These are phyloP conservation scores for Hanseniaspora meyeri DNA, from an alignment of 805 yeast genomes.

Conservation along the genomic window DNA sequence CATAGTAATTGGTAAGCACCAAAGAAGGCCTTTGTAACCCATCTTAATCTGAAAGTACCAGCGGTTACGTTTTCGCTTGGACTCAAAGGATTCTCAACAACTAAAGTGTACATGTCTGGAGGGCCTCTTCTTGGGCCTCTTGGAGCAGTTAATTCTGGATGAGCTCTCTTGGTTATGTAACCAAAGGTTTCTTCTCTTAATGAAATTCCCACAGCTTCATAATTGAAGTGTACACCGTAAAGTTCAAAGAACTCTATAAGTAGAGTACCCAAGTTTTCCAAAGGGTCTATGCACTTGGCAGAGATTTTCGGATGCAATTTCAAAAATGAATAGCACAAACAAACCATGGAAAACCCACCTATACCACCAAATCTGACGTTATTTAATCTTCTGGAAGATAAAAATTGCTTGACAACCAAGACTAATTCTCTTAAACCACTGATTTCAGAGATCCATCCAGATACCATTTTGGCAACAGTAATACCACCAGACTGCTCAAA, in stretches of 20 bases:
- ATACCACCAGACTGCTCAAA: slow-evolving; percentile 77
- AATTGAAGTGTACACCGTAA: slow-evolving; percentile 81
- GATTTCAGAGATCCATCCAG: slow-evolving; percentile 56
- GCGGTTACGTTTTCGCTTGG: slow-evolving; percentile 70
- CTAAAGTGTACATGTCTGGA: slow-evolving; percentile 41
- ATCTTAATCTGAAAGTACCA: slow-evolving; percentile 68
- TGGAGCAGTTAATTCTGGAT: slow-evolving; percentile 32
- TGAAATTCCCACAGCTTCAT: slow-evolving; percentile 62
- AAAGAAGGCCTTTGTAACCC: slow-evolving; percentile 71
- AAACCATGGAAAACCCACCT: slow-evolving; percentile 89
- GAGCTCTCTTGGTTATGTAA: slow-evolving; percentile 47
- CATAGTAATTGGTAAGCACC: slow-evolving; percentile 74
- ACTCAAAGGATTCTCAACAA: slow-evolving; percentile 85
- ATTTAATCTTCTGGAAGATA: slow-evolving; percentile 63
- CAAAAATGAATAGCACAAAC: slow-evolving; percentile 68
- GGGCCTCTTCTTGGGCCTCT: slow-evolving; percentile 28
- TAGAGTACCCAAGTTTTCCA: slow-evolving; percentile 71
- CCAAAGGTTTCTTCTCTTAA: slow-evolving; percentile 39
- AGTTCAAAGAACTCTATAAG: slow-evolving; percentile 85
- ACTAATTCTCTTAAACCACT: slow-evolving; percentile 79
- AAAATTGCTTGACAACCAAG: slow-evolving; percentile 70
- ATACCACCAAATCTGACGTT: slow-evolving; percentile 88
- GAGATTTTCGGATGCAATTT: slow-evolving; percentile 65
- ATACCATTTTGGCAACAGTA: slow-evolving; percentile 65
- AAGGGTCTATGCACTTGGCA: slow-evolving; percentile 51